These are phyloP conservation scores for Citrullus colocynthis DNA, from an alignment of 306 rosid genomes.

Conservation along the genomic window DNA sequence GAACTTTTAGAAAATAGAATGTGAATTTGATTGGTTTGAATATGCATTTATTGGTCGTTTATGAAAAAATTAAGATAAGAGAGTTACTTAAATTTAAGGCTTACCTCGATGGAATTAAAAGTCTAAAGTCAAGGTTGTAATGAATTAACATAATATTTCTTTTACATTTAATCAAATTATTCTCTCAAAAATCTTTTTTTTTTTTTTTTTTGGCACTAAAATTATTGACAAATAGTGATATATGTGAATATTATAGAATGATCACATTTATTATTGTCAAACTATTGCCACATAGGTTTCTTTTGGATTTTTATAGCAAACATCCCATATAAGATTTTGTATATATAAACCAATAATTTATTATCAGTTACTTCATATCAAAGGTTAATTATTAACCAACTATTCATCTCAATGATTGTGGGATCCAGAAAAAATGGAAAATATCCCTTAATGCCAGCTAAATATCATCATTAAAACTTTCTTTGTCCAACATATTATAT, in stretches of 20 bases:
- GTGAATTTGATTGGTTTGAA: too few relatives aligned
- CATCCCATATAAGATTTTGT: neutral
- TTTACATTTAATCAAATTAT: too few relatives aligned
- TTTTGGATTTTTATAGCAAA: neutral
- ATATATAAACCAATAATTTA: neutral
- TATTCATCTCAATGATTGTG: neutral
- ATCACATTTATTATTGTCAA: neutral
- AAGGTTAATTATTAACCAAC: neutral
- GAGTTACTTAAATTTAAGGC: too few relatives aligned
- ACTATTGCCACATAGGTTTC: neutral
- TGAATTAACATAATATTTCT: too few relatives aligned
- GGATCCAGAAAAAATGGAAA: neutral
- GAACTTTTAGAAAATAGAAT: too few relatives aligned
- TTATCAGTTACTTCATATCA: neutral
- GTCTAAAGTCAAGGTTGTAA: too few relatives aligned
- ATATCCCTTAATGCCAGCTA: neutral
- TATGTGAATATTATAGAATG: neutral
- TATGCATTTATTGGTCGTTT: too few relatives aligned
- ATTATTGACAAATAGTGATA: neutral
- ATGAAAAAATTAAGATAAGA: too few relatives aligned
- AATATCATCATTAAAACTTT: too few relatives aligned
- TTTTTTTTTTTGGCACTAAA: too few relatives aligned
- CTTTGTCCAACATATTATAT: neutral
- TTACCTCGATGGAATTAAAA: too few relatives aligned
- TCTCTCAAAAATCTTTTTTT: too few relatives aligned